A percentile compares a stretch with the other conserved stretches of the same genome.
Evolutionary conservation across 1,139 yeast genomes (phyloP).

Genomic region (Meyerozyma guilliermondii): DNA sequence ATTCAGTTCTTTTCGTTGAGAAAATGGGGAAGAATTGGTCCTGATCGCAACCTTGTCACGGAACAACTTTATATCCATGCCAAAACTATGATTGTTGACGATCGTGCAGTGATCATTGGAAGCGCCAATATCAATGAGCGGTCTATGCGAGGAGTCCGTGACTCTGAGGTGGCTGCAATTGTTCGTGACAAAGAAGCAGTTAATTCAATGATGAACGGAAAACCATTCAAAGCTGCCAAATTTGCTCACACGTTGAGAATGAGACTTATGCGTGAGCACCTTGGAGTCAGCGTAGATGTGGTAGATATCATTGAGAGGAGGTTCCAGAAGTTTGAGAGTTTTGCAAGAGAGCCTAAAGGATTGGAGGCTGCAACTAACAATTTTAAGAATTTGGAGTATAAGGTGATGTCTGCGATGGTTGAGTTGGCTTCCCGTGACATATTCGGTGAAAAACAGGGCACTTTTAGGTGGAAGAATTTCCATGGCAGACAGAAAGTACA

Average conservation of each 20-base stretch:
- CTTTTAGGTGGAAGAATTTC: constrained; percentile 45
- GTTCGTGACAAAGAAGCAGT: constrained; percentile 79
- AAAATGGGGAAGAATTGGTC: constrained; percentile 94
- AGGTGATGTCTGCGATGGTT: constrained; percentile 58
- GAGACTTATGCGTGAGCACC: constrained; percentile 92
- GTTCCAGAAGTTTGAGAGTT: constrained; percentile 53
- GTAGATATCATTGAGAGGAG: constrained; percentile 80
- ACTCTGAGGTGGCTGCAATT: constrained; percentile 88
- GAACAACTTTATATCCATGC: constrained; percentile 95
- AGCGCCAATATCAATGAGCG: constrained; percentile 96
- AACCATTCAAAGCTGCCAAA: constrained; percentile 73
- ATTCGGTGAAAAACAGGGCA: constrained; percentile 39
- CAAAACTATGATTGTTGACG: constrained; percentile 90
- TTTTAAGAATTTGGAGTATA: constrained; percentile 28
- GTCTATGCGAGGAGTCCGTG: constrained; percentile 89
- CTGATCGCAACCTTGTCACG: constrained; percentile 66
- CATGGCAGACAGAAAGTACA: constrained; percentile 14
- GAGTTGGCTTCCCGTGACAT: constrained; percentile 71
- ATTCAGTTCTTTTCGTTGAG: constrained; percentile 89
- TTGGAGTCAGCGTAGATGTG: constrained; percentile 89
- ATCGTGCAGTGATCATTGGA: constrained; percentile 87
- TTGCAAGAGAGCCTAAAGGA: constrained; percentile 46
- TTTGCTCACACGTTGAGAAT: constrained; percentile 88
- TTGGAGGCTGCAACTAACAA: constrained; percentile 37
- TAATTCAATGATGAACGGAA: constrained; percentile 74